A percentile compares a stretch with the other conserved stretches of the same genome.
Conservation (phyloP, 169 alveolate genomes). For the Plasmodium relictum region DNA sequence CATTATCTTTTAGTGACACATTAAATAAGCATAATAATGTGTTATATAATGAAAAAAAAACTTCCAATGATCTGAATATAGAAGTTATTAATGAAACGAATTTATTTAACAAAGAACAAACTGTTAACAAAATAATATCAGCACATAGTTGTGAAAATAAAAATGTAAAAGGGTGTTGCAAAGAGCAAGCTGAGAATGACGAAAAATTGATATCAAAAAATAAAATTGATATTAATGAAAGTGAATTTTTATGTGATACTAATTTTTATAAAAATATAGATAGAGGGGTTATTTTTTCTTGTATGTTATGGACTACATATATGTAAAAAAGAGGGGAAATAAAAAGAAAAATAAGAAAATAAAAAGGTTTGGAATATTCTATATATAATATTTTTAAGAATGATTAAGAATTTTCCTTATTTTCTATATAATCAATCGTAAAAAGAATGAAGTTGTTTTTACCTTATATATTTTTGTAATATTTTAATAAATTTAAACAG, state of each 20-base stretch:
- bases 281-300: slow-evolving; percentile 23
- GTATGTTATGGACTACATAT: slow-evolving; percentile 58
- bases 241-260: slow-evolving; percentile 20
- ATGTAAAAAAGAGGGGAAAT: slow-evolving; percentile 10
- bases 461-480: too few relatives aligned
- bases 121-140: background rate
- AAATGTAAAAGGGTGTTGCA: background rate
- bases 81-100: background rate
- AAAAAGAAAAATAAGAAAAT: background rate
- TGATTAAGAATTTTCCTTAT: background rate
- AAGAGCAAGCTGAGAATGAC: background rate
- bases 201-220: too few relatives aligned
- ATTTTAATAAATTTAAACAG: too few relatives aligned
- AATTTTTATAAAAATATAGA: slow-evolving; percentile 25
- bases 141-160: background rate
- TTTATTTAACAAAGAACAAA: background rate
- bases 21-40: background rate
- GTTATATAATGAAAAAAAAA: background rate
- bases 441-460: too few relatives aligned
- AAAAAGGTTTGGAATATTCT: background rate
- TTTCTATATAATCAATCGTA: background rate
- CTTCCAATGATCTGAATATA: background rate
- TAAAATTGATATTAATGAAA: slow-evolving; percentile 15
- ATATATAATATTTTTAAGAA: background rate
- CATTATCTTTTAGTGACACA: background rate